A percentile compares a stretch with the other conserved stretches of the same genome.
Conservation (phyloP, 495 filamentous ascomycete genomes). For the Xylaria sp. region DNA sequence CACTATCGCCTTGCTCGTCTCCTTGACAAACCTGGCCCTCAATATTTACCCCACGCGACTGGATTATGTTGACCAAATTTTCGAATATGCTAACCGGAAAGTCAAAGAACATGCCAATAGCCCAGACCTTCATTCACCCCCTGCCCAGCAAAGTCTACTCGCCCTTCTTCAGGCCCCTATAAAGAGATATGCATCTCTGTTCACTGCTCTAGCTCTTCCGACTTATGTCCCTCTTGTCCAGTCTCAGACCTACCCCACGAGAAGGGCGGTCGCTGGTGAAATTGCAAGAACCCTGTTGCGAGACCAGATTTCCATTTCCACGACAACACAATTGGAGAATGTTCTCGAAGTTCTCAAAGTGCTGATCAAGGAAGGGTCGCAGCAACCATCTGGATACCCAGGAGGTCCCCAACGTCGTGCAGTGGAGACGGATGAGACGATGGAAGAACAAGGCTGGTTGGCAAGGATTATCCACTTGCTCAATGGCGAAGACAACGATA, state of each 20-base stretch:
- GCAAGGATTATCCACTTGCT: constrained; percentile 91
- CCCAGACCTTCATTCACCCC: constrained; percentile 87
- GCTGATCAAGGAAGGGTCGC: constrained; percentile 89
- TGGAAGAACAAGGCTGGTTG: constrained; percentile 97
- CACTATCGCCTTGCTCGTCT: constrained; percentile 89
- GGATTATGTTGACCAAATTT: constrained; percentile 94
- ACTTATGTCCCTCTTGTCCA: constrained; percentile 89
- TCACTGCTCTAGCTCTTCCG: constrained; percentile 89
- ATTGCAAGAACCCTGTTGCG: constrained; percentile 79
- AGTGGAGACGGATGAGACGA: constrained; percentile 86
- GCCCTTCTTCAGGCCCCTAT: constrained; percentile 87
- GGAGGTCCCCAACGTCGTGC: constrained; percentile 77
- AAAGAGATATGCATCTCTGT: constrained; percentile 88
- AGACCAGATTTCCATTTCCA: constrained; percentile 79
- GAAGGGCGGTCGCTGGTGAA: constrained; percentile 87
- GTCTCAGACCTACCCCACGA: constrained; percentile 90
- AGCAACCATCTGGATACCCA: constrained; percentile 83
- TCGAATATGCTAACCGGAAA: constrained; percentile 87
- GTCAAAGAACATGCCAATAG: constrained; percentile 90
- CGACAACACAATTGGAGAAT: constrained; percentile 80
- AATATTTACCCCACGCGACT: constrained; percentile 93
- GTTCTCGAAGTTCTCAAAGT: constrained; percentile 88
- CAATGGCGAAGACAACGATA: constrained; percentile 83
- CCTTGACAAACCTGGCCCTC: constrained; percentile 87
- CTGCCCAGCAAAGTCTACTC: constrained; percentile 86